These are phyloP conservation scores for Diaporthe ilicicola DNA, from an alignment of 2,329 filamentous ascomycete genomes.

Conservation along the genomic window DNA sequence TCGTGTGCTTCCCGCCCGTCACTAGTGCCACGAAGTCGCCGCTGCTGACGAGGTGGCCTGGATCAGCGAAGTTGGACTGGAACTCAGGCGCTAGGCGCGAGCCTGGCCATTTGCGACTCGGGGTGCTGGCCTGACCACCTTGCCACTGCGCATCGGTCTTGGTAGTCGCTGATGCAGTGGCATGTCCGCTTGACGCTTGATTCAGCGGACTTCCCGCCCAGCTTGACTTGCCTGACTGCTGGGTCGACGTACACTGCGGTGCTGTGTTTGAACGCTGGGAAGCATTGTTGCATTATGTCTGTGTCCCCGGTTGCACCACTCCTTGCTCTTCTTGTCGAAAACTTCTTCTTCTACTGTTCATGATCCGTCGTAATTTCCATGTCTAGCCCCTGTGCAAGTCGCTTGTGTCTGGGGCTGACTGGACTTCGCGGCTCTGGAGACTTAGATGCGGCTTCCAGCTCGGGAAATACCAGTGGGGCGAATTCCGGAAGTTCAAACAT, in stretches of 20 bases:
- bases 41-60: conserved; percentile 39
- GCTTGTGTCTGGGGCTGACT: background rate
- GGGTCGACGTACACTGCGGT: conserved; percentile 30
- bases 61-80: conserved; percentile 39
- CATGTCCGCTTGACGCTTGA: conserved; percentile 33
- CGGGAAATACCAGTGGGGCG: conserved; percentile 59
- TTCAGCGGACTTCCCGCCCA: conserved; percentile 21
- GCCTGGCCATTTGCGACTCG: conserved; percentile 30
- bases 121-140: conserved; percentile 36
- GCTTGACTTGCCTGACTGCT: conserved; percentile 34
- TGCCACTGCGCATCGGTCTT: conserved; percentile 36
- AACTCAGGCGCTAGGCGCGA: conserved; percentile 38
- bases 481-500: conserved; percentile 53
- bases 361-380: rapidly evolving
- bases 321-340: background rate
- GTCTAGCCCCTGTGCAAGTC: background rate
- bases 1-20: conserved; percentile 35
- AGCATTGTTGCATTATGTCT: background rate
- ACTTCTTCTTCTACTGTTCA: background rate
- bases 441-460: conserved; percentile 43
- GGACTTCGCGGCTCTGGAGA: background rate
- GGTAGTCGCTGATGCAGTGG: conserved; percentile 36
- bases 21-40: conserved; percentile 39
- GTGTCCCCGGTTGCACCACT: background rate
- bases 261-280: conserved; percentile 27